Conservation (phyloP, 2,329 filamentous ascomycete genomes). For the Exophiala aquamarina region DNA sequence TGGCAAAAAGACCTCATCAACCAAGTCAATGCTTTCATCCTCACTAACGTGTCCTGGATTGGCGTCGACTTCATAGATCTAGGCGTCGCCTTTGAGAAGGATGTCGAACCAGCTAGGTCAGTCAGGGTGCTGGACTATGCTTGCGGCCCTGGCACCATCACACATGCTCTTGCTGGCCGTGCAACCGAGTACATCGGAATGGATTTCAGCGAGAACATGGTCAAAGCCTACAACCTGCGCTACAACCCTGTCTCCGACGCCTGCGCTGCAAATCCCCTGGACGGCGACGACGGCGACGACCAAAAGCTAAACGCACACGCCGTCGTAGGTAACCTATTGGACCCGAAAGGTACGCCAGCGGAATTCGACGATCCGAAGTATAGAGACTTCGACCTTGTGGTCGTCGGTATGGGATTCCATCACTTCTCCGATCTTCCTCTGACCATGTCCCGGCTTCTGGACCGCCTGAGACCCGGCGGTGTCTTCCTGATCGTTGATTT, state of each 20-base stretch:
- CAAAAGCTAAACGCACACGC: slow-evolving; percentile 25
- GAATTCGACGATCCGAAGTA: slow-evolving; percentile 61
- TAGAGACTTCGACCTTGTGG: slow-evolving; percentile 67
- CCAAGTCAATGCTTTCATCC: slow-evolving; percentile 23
- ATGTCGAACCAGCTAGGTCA: neutral
- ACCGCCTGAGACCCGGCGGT: slow-evolving; percentile 65
- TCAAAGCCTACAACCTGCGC: slow-evolving; percentile 63
- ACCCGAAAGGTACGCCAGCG: slow-evolving; percentile 43
- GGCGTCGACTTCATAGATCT: slow-evolving; percentile 25
- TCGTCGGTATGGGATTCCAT: slow-evolving; percentile 64
- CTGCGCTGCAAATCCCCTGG: slow-evolving; percentile 46
- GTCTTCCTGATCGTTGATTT: slow-evolving; percentile 70
- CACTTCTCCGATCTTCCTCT: slow-evolving; percentile 66
- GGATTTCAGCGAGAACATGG: slow-evolving; percentile 71
- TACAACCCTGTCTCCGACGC: slow-evolving; percentile 44
- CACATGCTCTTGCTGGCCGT: slow-evolving; percentile 58
- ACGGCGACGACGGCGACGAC: slow-evolving; percentile 50
- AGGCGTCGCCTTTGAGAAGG: slow-evolving; percentile 14
- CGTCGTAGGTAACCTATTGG: slow-evolving; percentile 55
- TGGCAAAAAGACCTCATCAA: slow-evolving; percentile 27
- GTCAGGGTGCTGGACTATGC: slow-evolving; percentile 68
- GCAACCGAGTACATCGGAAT: slow-evolving; percentile 65
- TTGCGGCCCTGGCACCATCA: slow-evolving; percentile 64
- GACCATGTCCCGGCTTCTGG: slow-evolving; percentile 58
- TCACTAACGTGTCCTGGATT: slow-evolving; percentile 24